Evolutionary conservation across 441 rosid species (phyloP).

Genomic region (Bruguiera hainesii): DNA sequence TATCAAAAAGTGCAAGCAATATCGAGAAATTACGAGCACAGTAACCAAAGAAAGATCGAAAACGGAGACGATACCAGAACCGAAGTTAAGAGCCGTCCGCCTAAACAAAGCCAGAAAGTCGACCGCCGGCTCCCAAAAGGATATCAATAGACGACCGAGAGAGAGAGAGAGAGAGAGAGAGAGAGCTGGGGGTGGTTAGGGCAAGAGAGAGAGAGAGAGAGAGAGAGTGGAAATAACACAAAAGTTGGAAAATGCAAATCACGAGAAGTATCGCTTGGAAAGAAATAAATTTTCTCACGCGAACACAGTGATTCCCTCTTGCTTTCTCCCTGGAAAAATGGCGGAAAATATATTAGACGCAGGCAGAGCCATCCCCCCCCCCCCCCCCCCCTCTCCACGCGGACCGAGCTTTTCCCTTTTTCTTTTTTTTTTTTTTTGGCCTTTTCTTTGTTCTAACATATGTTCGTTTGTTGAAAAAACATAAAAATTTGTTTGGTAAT

Average conservation of each 20-base stretch:
- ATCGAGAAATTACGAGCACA: not conserved
- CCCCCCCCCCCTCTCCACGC: too few relatives aligned
- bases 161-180: slow-evolving; percentile 8
- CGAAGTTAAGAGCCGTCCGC: not conserved
- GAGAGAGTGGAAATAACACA: not conserved
- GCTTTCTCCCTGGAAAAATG: too few relatives aligned
- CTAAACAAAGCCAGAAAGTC: not conserved
- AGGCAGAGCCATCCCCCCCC: too few relatives aligned
- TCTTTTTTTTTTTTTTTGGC: too few relatives aligned
- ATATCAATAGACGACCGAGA: not conserved
- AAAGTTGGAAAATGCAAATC: slow-evolving; percentile 30
- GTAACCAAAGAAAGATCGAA: not conserved
- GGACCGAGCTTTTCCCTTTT: too few relatives aligned
- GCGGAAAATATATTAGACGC: too few relatives aligned
- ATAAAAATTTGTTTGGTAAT: too few relatives aligned
- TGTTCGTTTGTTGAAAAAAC: too few relatives aligned
- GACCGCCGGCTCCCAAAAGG: not conserved
- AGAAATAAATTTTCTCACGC: too few relatives aligned
- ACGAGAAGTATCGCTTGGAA: slow-evolving; percentile 32
- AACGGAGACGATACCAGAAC: not conserved
- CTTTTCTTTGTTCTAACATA: too few relatives aligned
- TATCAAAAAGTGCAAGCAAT: slow-evolving; percentile 1
- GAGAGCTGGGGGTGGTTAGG: slow-evolving; percentile 27
- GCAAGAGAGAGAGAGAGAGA: slow-evolving; percentile 33
- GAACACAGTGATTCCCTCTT: too few relatives aligned